Evolutionary conservation across 768 basidiomycete genomes (phyloP), one percentile per base, ranked within the genome.

Genomic region (Rhodotorula diobovata): DNA sequence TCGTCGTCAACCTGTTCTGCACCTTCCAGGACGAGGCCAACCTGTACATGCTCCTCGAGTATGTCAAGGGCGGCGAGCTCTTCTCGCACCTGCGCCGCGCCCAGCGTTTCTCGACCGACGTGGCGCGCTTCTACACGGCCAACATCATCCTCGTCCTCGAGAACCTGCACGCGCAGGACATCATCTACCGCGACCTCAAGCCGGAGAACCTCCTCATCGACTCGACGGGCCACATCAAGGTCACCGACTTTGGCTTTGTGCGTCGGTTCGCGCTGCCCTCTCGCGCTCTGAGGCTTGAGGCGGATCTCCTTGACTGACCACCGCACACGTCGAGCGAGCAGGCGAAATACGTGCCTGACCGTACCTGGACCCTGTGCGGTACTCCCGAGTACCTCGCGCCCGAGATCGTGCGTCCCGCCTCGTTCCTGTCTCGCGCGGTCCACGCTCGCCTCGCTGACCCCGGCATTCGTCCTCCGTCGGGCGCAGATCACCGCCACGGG

Each of bases 151-250:
- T 98, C 69, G 96, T 94, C 45, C 85, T 98, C 76, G 91, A 90
- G 82, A 94, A 95, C 76, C 84, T 98, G 11, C 96, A 98, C 80
- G 89, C 89, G 23, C 91, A 90, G 82, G 93, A 97, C 83, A 95
- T 99, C 81, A 92, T 98, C 78, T 98, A 98, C 81, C 91, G 95
- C 55, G 95, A 98, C 81, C 86, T 99, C 76, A 98, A 99, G 81
- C 96, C 96, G 25, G 96, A 99, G 81, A 99, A 99, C 78, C 86
- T 99, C n/a, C 86, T 99, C 50, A 84, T 99, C 63, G 96, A 96
- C 79, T 87, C 90, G 32, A 86, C 50, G 2, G 96, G 96, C 11
- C 97, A 98, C 79, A 85, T 95, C 73, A 90, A 92, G 45, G 87
- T 98, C 70, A 95, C 94, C 32, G 96, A 99, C 82, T 99, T 97